Evolutionary conservation across 331 rosid species (phyloP).

Genomic region (Quercus phellos): DNA sequence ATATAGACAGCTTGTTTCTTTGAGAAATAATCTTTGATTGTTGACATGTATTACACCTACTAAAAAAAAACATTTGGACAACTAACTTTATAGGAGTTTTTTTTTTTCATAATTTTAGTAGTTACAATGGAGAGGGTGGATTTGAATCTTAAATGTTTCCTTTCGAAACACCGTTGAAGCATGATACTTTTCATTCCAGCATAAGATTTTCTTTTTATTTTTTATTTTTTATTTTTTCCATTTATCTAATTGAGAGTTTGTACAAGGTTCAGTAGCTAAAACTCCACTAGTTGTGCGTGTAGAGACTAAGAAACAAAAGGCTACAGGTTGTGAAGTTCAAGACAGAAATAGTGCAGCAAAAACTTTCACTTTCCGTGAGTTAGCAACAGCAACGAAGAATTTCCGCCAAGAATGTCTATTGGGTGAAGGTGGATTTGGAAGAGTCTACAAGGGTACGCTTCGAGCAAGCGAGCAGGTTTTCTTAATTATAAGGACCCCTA

Average conservation of each 20-base stretch:
- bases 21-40: no score
- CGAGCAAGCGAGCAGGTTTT: constrained; percentile 61
- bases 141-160: no score
- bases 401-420: constrained; percentile 74
- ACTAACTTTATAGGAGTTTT: no score
- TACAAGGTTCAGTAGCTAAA: background rate
- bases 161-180: no score
- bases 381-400: constrained; percentile 85
- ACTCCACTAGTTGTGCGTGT: background rate
- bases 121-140: no score
- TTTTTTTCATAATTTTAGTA: no score
- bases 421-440: constrained; percentile 95
- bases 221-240: no score
- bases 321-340: constrained; percentile 25
- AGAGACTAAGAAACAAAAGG: constrained; percentile 32
- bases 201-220: no score
- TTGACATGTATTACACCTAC: no score
- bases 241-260: background rate
- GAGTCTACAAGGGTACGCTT: constrained; percentile 79
- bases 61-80: no score
- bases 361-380: constrained; percentile 72
- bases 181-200: no score
- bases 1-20: no score
- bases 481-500: background rate
- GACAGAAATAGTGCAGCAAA: constrained; percentile 46